These are phyloP conservation scores for Aspergillus spinulosporus DNA, from an alignment of 2,329 filamentous ascomycete genomes.

Conservation along the genomic window DNA sequence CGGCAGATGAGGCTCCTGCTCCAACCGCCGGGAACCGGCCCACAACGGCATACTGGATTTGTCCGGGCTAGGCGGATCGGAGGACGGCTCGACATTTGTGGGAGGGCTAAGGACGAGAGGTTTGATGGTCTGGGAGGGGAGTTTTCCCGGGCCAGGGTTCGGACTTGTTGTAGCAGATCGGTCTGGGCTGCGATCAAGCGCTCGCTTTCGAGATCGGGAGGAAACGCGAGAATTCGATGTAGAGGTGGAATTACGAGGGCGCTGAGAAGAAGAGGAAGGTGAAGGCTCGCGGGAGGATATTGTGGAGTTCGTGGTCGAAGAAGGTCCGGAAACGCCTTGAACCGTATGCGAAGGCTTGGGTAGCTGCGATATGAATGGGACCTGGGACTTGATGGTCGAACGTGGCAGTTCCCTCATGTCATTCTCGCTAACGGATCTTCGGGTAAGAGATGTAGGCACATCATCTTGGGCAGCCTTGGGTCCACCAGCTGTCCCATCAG, in stretches of 20 bases:
- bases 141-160: slow-evolving; percentile 34
- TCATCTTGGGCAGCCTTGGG: slow-evolving; percentile 31
- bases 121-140: slow-evolving; percentile 63
- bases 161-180: slow-evolving; percentile 51
- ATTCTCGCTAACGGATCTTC: slow-evolving; percentile 31
- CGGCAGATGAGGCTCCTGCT: slow-evolving; percentile 33
- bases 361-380: slow-evolving; percentile 31
- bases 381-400: slow-evolving; percentile 30
- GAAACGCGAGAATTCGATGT: slow-evolving; percentile 36
- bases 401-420: slow-evolving; percentile 33
- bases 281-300: slow-evolving; percentile 53
- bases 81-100: slow-evolving; percentile 59
- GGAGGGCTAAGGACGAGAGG: slow-evolving; percentile 62
- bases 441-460: slow-evolving; percentile 27
- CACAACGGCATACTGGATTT: slow-evolving; percentile 55
- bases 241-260: slow-evolving; percentile 33
- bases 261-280: slow-evolving; percentile 39
- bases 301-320: slow-evolving; percentile 47
- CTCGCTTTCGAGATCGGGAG: slow-evolving; percentile 65
- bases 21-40: slow-evolving; percentile 32
- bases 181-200: slow-evolving; percentile 65
- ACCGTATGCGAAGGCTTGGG: slow-evolving; percentile 32
- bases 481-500: slow-evolving; percentile 33
- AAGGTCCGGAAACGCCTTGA: slow-evolving; percentile 31
- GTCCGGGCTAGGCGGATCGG: slow-evolving; percentile 64